Evolutionary conservation across 768 basidiomycete genomes (phyloP).

Genomic region (Mycena albidolilacea): DNA sequence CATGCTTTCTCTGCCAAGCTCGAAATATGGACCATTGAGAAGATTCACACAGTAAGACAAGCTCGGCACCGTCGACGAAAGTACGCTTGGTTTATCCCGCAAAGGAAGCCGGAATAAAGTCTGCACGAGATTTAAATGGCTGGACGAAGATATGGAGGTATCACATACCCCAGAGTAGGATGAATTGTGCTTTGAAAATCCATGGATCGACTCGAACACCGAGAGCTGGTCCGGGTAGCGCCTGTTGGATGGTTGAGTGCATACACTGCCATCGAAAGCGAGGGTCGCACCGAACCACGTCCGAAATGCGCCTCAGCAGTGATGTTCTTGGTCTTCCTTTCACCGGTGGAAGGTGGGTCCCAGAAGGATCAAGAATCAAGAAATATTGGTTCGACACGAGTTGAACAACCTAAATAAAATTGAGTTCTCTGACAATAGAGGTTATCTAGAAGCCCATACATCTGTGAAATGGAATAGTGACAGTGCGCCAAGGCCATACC

Average conservation of each 20-base stretch:
- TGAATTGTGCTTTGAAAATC: slow-evolving; percentile 27
- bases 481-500: slow-evolving; percentile 49
- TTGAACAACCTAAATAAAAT: slow-evolving; percentile 42
- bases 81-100: slow-evolving; percentile 23
- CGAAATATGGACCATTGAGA: slow-evolving; percentile 32
- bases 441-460: slow-evolving; percentile 31
- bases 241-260: slow-evolving; percentile 3
- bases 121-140: slow-evolving; percentile 14
- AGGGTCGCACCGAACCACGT: slow-evolving; percentile 19
- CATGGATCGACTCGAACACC: slow-evolving; percentile 35
- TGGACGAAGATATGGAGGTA: background rate
- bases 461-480: slow-evolving; percentile 50
- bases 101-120: slow-evolving; percentile 42
- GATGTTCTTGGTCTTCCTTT: slow-evolving; percentile 34
- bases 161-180: slow-evolving; percentile 30
- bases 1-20: slow-evolving; percentile 32
- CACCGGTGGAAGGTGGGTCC: slow-evolving; percentile 40
- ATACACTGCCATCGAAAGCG: background rate
- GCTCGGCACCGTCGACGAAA: slow-evolving; percentile 25
- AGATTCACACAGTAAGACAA: slow-evolving; percentile 35
- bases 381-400: slow-evolving; percentile 42
- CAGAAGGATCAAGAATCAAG: slow-evolving; percentile 47
- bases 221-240: slow-evolving; percentile 38
- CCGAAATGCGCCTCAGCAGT: slow-evolving; percentile 14
- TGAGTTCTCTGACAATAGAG: background rate